Conservation (phyloP, 164 flowering plant genomes). For the Sedum album region DNA sequence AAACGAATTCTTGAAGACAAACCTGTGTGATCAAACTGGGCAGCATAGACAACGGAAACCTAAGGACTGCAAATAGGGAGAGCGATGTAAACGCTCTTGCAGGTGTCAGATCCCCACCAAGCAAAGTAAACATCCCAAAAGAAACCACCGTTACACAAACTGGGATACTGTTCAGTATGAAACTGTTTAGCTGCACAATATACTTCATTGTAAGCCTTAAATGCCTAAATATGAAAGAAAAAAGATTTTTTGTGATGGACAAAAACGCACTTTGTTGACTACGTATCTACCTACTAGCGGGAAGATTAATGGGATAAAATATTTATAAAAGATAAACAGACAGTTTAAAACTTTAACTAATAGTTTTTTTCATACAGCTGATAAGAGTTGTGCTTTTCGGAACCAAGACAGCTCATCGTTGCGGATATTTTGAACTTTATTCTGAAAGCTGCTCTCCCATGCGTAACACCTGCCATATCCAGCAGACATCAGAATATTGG, state of each 20-base stretch:
- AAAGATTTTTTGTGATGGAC: not conserved
- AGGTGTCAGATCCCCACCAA: slow-evolving; percentile 74
- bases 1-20: not conserved
- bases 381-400: slow-evolving; percentile 60
- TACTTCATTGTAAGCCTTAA: too few relatives aligned
- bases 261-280: too few relatives aligned
- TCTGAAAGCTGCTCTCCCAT: slow-evolving; percentile 87
- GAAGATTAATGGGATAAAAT: not conserved
- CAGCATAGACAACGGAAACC: slow-evolving; percentile 61
- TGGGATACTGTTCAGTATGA: slow-evolving; percentile 61
- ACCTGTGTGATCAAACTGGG: slow-evolving; percentile 77
- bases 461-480: slow-evolving; percentile 75
- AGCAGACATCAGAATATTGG: slow-evolving; percentile 10
- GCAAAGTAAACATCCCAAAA: slow-evolving; percentile 58
- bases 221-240: too few relatives aligned
- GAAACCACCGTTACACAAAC: slow-evolving; percentile 68
- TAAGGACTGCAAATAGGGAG: slow-evolving; percentile 58
- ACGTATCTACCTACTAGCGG: too few relatives aligned
- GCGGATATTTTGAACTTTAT: slow-evolving; percentile 63
- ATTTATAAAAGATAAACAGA: not conserved
- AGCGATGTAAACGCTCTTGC: slow-evolving; percentile 73
- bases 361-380: slow-evolving; percentile 46
- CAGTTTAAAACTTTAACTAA: not conserved
- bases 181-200: slow-evolving; percentile 48
- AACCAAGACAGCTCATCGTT: slow-evolving; percentile 93